phyloP scores from a whole-genome alignment of 306 rosid genomes.

The Vigna unguiculata region DNA sequence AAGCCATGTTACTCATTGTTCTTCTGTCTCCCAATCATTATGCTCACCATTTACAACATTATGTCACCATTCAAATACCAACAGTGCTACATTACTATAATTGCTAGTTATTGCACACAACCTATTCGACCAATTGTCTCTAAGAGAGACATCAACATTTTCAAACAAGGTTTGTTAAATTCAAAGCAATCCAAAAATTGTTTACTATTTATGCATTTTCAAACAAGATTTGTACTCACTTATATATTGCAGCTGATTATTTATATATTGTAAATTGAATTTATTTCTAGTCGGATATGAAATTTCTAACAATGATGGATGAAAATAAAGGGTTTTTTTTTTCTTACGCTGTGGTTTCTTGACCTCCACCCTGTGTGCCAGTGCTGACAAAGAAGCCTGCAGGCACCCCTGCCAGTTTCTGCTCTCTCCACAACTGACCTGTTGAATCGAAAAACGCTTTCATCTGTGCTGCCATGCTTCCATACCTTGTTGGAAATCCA shows the following conservation, averaged over 20 bases:
- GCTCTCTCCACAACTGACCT: slow-evolving; percentile 64
- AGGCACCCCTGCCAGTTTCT: slow-evolving; percentile 77
- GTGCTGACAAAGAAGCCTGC: slow-evolving; percentile 83
- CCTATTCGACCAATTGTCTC: not conserved
- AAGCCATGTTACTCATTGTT: slow-evolving; percentile 8
- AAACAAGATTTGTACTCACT: too few relatives aligned
- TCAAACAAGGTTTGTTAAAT: not conserved
- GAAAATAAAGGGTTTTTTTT: not conserved
- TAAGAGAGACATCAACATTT: not conserved
- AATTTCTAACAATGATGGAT: not conserved
- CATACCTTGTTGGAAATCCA: slow-evolving; percentile 83
- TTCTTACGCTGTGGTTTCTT: slow-evolving; percentile 84
- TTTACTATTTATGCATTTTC: too few relatives aligned
- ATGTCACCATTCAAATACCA: slow-evolving; percentile 15
- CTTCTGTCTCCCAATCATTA: slow-evolving; percentile 36
- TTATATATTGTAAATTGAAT: too few relatives aligned
- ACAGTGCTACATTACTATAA: not conserved
- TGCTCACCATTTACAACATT: slow-evolving; percentile 6
- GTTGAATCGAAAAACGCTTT: slow-evolving; percentile 74
- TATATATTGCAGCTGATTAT: too few relatives aligned
- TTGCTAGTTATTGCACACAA: not conserved
- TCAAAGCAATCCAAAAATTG: not conserved
- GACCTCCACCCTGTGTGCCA: slow-evolving; percentile 92
- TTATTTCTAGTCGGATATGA: too few relatives aligned
- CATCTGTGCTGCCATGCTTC: slow-evolving; percentile 83